A percentile compares a stretch with the other conserved stretches of the same genome.
Conservation (phyloP, 2,329 filamentous ascomycete species). For the Talaromyces marneffei region DNA sequence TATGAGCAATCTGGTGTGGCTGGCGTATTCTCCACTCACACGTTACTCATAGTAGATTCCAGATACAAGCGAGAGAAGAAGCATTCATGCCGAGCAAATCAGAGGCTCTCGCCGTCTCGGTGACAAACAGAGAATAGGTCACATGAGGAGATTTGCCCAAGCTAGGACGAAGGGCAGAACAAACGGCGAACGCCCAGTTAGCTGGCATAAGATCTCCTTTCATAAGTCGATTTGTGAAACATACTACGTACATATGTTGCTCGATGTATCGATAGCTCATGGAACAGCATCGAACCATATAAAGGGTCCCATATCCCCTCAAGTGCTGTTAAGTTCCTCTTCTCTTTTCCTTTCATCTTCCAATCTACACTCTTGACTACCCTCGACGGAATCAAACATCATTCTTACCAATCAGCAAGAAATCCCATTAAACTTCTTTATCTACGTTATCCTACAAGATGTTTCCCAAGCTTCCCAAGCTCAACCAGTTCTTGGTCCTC, state of each 20-base stretch:
- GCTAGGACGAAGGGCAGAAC: not conserved
- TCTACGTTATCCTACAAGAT: not conserved
- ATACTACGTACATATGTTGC: no score
- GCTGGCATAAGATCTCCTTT: not conserved
- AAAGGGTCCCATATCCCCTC: not conserved
- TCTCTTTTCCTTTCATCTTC: not conserved
- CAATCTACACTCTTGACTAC: not conserved
- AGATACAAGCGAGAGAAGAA: not conserved
- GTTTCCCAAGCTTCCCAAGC: slow-evolving; percentile 13
- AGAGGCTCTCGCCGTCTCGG: not conserved
- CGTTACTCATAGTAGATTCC: not conserved
- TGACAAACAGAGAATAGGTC: not conserved
- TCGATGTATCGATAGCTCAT: not conserved
- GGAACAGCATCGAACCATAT: not conserved
- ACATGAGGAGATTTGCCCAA: not conserved
- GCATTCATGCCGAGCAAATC: slow-evolving; percentile 9
- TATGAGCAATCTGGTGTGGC: slow-evolving; percentile 3
- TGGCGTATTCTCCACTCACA: slow-evolving; percentile 4
- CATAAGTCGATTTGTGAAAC: slow-evolving; percentile 2
- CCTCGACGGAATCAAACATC: not conserved
- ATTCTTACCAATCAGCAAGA: not conserved
- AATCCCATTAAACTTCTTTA: not conserved
- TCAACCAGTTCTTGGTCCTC: slow-evolving; percentile 14
- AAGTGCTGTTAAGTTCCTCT: not conserved
- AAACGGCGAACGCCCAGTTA: not conserved